Evolutionary conservation across 257 asterid species (phyloP).

Genomic region (Oldenlandia corymbosa): DNA sequence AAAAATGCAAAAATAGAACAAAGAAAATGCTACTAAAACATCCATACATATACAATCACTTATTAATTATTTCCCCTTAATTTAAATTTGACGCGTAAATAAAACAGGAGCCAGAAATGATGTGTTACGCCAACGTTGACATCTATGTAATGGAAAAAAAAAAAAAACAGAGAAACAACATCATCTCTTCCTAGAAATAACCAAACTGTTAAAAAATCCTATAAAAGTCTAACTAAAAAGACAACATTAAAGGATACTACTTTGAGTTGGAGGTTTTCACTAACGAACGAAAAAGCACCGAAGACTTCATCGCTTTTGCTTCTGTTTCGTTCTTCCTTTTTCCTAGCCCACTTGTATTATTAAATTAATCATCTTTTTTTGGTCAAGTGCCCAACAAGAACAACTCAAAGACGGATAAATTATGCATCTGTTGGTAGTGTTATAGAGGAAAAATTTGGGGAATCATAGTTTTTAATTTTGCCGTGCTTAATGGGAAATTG

Average conservation of each 20-base stretch:
- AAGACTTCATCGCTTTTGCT: not conserved
- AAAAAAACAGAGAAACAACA: not conserved
- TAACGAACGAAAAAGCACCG: not conserved
- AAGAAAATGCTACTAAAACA: too few relatives aligned
- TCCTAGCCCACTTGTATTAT: not conserved
- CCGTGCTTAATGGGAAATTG: constrained; percentile 72
- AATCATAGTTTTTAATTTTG: constrained; percentile 3
- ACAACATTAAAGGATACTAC: not conserved
- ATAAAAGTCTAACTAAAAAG: constrained; percentile 10
- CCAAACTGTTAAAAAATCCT: not conserved
- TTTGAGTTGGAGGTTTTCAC: not conserved
- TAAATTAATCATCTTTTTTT: too few relatives aligned
- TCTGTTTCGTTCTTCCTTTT: not conserved
- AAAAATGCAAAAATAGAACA: too few relatives aligned
- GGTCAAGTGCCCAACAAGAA: too few relatives aligned
- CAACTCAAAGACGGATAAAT: too few relatives aligned
- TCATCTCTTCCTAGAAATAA: constrained; percentile 8
- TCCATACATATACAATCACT: too few relatives aligned
- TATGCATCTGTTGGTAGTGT: not conserved
- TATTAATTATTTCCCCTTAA: too few relatives aligned
- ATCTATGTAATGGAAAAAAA: too few relatives aligned
- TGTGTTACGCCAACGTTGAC: constrained; percentile 1
- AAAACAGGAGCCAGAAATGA: not conserved
- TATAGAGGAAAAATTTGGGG: constrained; percentile 12
- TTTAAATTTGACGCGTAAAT: not conserved